Evolutionary conservation across 345 rosid genomes (phyloP).

Genomic region (Salix udensis): DNA sequence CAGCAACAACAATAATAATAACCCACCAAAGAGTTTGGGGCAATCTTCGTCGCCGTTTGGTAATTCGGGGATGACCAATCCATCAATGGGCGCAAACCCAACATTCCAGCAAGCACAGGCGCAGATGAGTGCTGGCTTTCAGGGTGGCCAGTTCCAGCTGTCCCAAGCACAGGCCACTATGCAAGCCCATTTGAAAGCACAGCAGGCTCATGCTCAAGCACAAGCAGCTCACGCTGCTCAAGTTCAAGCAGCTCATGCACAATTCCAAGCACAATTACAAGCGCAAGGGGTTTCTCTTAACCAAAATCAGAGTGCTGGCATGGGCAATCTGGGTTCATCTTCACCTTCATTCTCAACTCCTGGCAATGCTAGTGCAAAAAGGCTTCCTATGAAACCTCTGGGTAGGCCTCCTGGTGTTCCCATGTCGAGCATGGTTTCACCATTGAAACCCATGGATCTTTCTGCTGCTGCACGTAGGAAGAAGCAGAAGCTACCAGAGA

Average conservation of each 20-base stretch:
- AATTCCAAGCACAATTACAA: slow-evolving; percentile 76
- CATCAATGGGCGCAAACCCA: slow-evolving; percentile 50
- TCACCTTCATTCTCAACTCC: slow-evolving; percentile 64
- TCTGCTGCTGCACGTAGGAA: slow-evolving; percentile 72
- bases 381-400: slow-evolving; percentile 68
- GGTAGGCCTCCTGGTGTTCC: slow-evolving; percentile 74
- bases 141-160: slow-evolving; percentile 60
- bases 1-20: slow-evolving; percentile 28
- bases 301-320: slow-evolving; percentile 50
- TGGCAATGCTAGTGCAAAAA: slow-evolving; percentile 50
- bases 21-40: slow-evolving; percentile 60
- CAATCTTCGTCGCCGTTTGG: slow-evolving; percentile 67
- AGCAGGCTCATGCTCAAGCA: slow-evolving; percentile 38
- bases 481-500: slow-evolving; percentile 94
- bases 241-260: slow-evolving; percentile 67
- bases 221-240: slow-evolving; percentile 43
- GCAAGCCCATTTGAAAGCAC: slow-evolving; percentile 49
- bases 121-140: slow-evolving; percentile 54
- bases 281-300: slow-evolving; percentile 59
- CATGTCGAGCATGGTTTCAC: slow-evolving; percentile 52
- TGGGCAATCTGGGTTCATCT: slow-evolving; percentile 63
- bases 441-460: slow-evolving; percentile 76
- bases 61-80: slow-evolving; percentile 64
- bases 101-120: slow-evolving; percentile 50
- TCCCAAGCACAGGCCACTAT: slow-evolving; percentile 66